A percentile compares a stretch with the other conserved stretches of the same genome.
Conservation (phyloP, 1,284 basidiomycete species). For the Malassezia slooffiae region DNA sequence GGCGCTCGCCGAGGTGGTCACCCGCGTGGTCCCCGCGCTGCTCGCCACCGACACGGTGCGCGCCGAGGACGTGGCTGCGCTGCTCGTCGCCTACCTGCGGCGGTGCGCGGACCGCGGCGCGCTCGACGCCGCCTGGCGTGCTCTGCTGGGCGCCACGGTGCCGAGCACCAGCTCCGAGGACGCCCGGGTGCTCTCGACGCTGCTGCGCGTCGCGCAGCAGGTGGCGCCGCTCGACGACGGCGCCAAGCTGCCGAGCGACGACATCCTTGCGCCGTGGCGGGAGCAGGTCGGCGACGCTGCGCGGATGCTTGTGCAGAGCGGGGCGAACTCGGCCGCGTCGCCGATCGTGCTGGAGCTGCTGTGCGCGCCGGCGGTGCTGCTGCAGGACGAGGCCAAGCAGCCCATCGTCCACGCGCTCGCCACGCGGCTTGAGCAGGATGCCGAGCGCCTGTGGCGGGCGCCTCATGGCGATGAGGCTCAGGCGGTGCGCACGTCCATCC, state of each 20-base stretch:
- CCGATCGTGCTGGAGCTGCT: slow-evolving; percentile 3
- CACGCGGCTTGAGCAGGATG: too few species aligned
- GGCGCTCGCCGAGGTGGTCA: too few species aligned
- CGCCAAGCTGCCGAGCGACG: too few species aligned
- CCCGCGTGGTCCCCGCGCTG: too few species aligned
- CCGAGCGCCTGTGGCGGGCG: too few species aligned
- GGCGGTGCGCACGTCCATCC: too few species aligned
- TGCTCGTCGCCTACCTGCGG: too few species aligned
- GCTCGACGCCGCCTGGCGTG: neutral
- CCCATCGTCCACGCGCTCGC: neutral
- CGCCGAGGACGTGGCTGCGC: too few species aligned
- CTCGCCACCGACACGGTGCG: too few species aligned
- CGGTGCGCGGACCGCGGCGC: neutral
- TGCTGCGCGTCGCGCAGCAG: slow-evolving; percentile 2
- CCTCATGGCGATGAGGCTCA: too few species aligned
- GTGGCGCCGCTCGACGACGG: neutral
- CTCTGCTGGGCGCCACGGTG: neutral
- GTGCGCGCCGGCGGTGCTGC: slow-evolving; percentile 1
- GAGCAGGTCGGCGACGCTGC: neutral
- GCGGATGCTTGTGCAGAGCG: neutral
- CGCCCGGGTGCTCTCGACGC: slow-evolving; percentile 1
- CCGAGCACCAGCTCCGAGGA: neutral
- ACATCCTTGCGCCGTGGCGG: neutral
- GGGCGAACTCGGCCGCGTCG: neutral
- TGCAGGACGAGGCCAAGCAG: neutral